Conservation (phyloP, 306 rosid species). For the Styphnolobium japonicum region DNA sequence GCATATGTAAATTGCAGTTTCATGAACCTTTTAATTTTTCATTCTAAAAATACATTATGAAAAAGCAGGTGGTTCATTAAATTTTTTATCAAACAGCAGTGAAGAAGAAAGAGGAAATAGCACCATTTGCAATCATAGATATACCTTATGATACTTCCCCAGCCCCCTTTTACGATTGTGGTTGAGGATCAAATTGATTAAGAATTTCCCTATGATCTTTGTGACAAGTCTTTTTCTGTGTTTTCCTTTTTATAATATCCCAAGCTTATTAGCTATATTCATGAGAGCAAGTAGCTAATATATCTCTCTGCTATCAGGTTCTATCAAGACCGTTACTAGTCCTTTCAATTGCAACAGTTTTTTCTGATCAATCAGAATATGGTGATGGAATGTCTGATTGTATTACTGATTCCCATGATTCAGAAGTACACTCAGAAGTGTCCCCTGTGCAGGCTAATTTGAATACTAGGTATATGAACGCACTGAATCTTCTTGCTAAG, state of each 20-base stretch:
- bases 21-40: neutral
- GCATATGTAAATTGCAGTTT: neutral
- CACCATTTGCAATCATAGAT: neutral
- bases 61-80: neutral
- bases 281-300: neutral
- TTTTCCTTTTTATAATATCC: neutral
- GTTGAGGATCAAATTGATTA: conserved; percentile 7
- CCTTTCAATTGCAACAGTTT: conserved; percentile 61
- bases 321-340: conserved; percentile 69
- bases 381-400: conserved; percentile 35
- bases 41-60: neutral
- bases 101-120: neutral
- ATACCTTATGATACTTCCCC: neutral
- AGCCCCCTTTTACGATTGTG: neutral
- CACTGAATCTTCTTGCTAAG: neutral
- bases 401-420: conserved; percentile 38
- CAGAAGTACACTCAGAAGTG: conserved; percentile 41
- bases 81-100: neutral
- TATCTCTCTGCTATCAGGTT: conserved; percentile 41
- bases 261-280: neutral
- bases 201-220: neutral
- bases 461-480: conserved; percentile 52
- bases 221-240: neutral
- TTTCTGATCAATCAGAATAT: conserved; percentile 43
- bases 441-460: conserved; percentile 39